Conservation (phyloP, 2,329 filamentous ascomycete species). For the Tolypocladium tundrense region DNA sequence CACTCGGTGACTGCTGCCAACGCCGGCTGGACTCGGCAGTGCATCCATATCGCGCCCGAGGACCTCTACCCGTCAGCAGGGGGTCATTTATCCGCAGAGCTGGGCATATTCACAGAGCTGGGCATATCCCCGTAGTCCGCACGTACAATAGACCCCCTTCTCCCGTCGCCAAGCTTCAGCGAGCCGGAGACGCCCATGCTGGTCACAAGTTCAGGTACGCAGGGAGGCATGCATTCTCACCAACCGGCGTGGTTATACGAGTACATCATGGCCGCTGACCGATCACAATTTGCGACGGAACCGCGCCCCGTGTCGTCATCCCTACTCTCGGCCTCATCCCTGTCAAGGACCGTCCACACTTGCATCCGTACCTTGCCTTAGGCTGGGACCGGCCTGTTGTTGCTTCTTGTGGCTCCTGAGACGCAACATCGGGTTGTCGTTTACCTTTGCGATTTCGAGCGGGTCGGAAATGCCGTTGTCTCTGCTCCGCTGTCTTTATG, state of each 20-base stretch:
- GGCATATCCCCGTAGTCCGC: neutral
- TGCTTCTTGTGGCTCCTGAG: neutral
- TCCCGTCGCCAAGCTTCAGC: neutral
- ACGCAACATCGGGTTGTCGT: neutral
- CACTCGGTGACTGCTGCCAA: neutral
- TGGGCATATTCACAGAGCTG: neutral
- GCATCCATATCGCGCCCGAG: neutral
- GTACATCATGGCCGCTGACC: neutral
- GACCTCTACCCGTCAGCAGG: neutral
- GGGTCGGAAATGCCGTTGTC: neutral
- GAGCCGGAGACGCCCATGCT: neutral
- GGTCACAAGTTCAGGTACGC: neutral
- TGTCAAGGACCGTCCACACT: neutral
- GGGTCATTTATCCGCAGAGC: neutral
- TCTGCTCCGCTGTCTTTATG: neutral
- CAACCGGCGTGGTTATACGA: neutral
- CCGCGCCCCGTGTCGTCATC: neutral
- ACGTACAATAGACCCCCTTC: neutral
- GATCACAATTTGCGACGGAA: neutral
- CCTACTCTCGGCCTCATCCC: neutral
- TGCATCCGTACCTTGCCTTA: neutral
- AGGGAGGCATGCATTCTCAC: neutral
- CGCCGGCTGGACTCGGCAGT: neutral
- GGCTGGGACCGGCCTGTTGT: neutral
- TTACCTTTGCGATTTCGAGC: neutral